Evolutionary conservation across 768 basidiomycete species (phyloP), one percentile per base, ranked within the genome.

Genomic region (Mycena metata): DNA sequence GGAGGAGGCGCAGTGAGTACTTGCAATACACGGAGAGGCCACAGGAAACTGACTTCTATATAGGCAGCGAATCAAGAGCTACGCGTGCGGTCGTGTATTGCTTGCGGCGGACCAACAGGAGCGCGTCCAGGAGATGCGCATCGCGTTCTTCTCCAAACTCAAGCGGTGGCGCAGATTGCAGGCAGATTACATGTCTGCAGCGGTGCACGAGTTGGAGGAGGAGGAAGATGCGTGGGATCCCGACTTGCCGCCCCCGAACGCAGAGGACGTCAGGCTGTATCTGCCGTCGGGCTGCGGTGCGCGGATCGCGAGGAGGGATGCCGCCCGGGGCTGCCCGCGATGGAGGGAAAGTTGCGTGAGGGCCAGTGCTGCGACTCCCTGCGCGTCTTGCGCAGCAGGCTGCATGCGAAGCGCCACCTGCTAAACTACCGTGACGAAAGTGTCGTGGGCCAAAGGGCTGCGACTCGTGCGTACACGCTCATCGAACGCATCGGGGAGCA

Each of bases 391-490:
- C 63, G 67, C 4, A 50, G 17, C 1, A 11, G 50, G 11, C 55
- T 72, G 0, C 57, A 72, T 39, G 36, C 67, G 8, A 64, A 69
- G 35, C 46, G n/a, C n/a, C n/a, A n/a, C n/a, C n/a, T n/a, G n/a
- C n/a, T n/a, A n/a, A n/a, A n/a, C n/a, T n/a, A n/a, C n/a, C n/a
- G n/a, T n/a, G n/a, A n/a, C n/a, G n/a, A n/a, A n/a, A n/a, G n/a
- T n/a, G n/a, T n/a, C n/a, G n/a, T n/a, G n/a, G n/a, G n/a, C n/a
- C n/a, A n/a, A n/a, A n/a, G n/a, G n/a, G n/a, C n/a, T n/a, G n/a
- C n/a, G n/a, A n/a, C n/a, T n/a, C n/a, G n/a, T n/a, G n/a, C n/a
- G n/a, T n/a, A n/a, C n/a, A n/a, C n/a, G n/a, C n/a, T n/a, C n/a
- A n/a, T n/a, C n/a, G n/a, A n/a, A n/a, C n/a, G n/a, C n/a, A n/a